A percentile compares a stretch with the other conserved stretches of the same genome.
These are phyloP conservation scores for Candida boidinii DNA, from an alignment of 805 yeast species.

Conservation along the genomic window DNA sequence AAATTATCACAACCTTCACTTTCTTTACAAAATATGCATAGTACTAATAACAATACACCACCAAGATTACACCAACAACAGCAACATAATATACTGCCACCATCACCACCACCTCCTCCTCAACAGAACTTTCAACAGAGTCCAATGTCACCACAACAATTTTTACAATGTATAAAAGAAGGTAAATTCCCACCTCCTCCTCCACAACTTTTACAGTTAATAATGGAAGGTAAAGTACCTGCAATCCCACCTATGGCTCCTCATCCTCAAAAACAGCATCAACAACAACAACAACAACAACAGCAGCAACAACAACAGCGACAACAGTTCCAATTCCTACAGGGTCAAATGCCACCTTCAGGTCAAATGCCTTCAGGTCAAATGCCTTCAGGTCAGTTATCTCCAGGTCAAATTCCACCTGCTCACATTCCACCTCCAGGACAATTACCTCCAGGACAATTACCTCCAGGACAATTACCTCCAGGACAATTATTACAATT, in stretches of 20 bases:
- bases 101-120: too few species aligned
- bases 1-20: background rate
- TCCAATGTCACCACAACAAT: too few species aligned
- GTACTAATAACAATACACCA: background rate
- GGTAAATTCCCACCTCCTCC: too few species aligned
- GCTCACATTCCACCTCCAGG: constrained; percentile 4
- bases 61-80: background rate
- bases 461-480: constrained; percentile 4
- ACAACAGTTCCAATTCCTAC: constrained; percentile 2
- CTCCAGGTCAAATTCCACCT: background rate
- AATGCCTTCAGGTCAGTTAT: background rate
- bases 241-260: constrained; percentile 22
- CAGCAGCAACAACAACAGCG: constrained; percentile 2
- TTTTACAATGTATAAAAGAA: too few species aligned
- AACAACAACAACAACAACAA: constrained; percentile 1
- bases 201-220: constrained; percentile 18
- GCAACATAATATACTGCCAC: too few species aligned
- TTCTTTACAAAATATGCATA: background rate
- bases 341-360: constrained; percentile 2
- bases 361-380: constrained; percentile 2
- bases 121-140: too few species aligned
- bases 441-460: background rate
- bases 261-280: background rate
- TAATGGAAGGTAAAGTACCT: constrained; percentile 19
- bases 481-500: background rate